These are phyloP conservation scores for Plasmodium chabaudi DNA, from an alignment of 169 alveolate species.

Conservation along the genomic window DNA sequence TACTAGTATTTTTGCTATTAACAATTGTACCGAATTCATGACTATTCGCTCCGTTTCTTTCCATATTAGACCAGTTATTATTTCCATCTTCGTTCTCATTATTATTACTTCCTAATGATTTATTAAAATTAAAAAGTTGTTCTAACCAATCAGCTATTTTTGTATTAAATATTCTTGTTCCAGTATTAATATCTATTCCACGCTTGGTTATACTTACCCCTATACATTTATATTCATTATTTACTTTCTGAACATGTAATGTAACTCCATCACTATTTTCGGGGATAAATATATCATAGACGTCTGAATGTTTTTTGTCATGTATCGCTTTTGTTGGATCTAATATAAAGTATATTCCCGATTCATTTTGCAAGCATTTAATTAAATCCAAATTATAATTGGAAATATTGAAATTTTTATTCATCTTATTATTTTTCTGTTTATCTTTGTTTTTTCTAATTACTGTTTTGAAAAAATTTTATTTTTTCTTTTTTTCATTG, in stretches of 20 bases:
- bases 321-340: constrained; percentile 65
- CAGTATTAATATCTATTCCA: constrained; percentile 65
- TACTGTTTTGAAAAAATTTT: constrained; percentile 3
- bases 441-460: constrained; percentile 10
- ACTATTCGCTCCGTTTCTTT: constrained; percentile 1
- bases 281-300: constrained; percentile 72
- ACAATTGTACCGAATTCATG: background rate
- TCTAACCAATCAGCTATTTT: constrained; percentile 76
- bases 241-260: constrained; percentile 67
- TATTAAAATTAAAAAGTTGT: constrained; percentile 56
- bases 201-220: constrained; percentile 73
- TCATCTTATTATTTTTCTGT: constrained; percentile 23
- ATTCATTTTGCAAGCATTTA: constrained; percentile 69
- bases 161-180: constrained; percentile 57
- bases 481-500: background rate
- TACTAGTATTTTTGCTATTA: constrained; percentile 9
- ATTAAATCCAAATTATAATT: constrained; percentile 70
- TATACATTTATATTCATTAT: constrained; percentile 74
- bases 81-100: background rate
- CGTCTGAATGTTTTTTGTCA: constrained; percentile 56
- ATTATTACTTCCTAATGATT: constrained; percentile 8
- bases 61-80: constrained; percentile 14
- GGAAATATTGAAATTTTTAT: constrained; percentile 48
- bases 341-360: constrained; percentile 69
- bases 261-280: constrained; percentile 67